Conservation (phyloP, 257 asterid genomes). For the Przewalskia tangutica region DNA sequence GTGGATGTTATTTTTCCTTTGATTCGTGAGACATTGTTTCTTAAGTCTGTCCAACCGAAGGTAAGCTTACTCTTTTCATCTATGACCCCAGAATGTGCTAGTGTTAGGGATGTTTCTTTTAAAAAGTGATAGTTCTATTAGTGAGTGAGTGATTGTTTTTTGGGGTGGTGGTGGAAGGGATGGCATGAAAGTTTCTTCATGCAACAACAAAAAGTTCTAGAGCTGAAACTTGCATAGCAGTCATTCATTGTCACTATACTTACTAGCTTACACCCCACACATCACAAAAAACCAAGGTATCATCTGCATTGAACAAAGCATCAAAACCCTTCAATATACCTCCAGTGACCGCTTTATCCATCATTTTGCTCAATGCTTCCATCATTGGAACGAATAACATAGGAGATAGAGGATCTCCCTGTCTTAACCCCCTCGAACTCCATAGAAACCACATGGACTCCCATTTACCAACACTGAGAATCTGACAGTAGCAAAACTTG, state of each 20-base stretch:
- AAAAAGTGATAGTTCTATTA: too few relatives aligned
- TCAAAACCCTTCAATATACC: too few relatives aligned
- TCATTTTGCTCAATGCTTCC: too few relatives aligned
- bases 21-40: slow-evolving; percentile 56
- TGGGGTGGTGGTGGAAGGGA: background rate
- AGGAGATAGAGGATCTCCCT: too few relatives aligned
- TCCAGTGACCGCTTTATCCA: too few relatives aligned
- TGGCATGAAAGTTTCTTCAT: background rate
- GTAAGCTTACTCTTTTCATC: slow-evolving; percentile 16
- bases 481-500: background rate
- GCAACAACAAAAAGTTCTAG: background rate
- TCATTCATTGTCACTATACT: background rate
- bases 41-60: slow-evolving; percentile 49
- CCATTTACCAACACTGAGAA: too few relatives aligned
- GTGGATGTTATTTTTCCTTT: slow-evolving; percentile 59
- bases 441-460: too few relatives aligned
- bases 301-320: too few relatives aligned
- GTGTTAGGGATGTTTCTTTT: background rate
- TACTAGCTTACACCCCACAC: background rate
- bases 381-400: too few relatives aligned
- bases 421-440: too few relatives aligned
- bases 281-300: too few relatives aligned
- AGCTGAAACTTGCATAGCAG: background rate
- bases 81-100: background rate
- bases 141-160: background rate